phyloP scores from a whole-genome alignment of 129 eudicot species.

The Tagetes patula region DNA sequence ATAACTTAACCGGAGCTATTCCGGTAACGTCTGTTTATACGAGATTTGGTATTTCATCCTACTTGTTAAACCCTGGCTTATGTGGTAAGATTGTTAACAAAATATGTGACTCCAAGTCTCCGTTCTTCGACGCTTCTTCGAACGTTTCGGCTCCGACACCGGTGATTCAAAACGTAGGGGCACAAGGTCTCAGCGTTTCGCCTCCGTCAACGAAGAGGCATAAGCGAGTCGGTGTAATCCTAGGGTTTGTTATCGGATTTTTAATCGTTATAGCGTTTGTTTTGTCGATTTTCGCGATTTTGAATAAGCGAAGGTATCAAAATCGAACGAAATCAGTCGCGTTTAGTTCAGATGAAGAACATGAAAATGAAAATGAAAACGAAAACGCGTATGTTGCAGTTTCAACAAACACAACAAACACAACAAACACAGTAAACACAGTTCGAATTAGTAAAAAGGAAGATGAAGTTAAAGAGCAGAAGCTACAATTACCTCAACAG shows the following conservation, averaged over 20 bases:
- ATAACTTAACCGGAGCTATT: conserved; percentile 65
- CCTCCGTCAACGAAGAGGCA: conserved; percentile 44
- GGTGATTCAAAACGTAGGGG: conserved; percentile 38
- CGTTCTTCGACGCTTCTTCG: conserved; percentile 52
- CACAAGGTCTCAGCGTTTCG: conserved; percentile 46
- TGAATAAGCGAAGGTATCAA: conserved; percentile 35
- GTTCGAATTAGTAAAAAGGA: conserved; percentile 24
- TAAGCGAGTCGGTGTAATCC: conserved; percentile 43
- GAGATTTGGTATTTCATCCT: conserved; percentile 47
- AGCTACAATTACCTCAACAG: conserved; percentile 28
- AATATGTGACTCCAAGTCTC: conserved; percentile 46
- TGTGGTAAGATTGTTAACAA: conserved; percentile 69
- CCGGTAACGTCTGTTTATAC: conserved; percentile 63
- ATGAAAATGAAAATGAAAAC: conserved; percentile 9
- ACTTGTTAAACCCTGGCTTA: conserved; percentile 54
- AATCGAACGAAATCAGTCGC: conserved; percentile 25
- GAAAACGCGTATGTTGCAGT: conserved; percentile 19
- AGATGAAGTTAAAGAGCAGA: conserved; percentile 34
- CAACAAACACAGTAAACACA: conserved; percentile 21
- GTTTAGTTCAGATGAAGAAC: conserved; percentile 26
- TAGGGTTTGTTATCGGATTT: conserved; percentile 54
- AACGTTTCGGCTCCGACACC: conserved; percentile 58
- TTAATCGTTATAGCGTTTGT: conserved; percentile 48
- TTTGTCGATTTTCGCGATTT: conserved; percentile 43
- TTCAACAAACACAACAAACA: conserved; percentile 23